Evolutionary conservation across 2,329 filamentous ascomycete genomes (phyloP), one percentile per base, ranked within the genome.

Genomic region (Tolypocladium inflatum): DNA sequence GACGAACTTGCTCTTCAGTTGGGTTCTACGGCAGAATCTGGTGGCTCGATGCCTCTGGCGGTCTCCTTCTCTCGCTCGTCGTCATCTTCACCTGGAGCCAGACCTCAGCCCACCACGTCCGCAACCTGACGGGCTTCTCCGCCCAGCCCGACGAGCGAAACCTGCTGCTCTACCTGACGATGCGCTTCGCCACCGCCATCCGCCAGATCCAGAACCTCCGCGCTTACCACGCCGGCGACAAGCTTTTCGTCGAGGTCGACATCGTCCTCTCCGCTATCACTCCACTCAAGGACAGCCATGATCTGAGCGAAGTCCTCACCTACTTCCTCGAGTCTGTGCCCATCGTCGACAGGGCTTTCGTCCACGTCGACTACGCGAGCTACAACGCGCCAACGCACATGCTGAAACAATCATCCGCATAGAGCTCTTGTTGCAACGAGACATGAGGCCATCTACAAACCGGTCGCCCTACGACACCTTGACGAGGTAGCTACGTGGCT

Each of bases 121-220:
- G 88, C 68, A 90, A 93, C 66, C 76, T 94, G 37, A 89, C 87
- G 0, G 90, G 90, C 21, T 89, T 89, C 64, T 88, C 88, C 0
- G 89, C 90, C 6, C 85, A 86, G 1, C 86, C 89, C 0, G 89
- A 93, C 65, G 87, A 94, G 75, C 82, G 91, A 37, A 96, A 94
- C 68, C 83, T 96, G 53, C 73, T 96, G 26, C 79, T 96, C 1
- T 97, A 97, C 73, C 81, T 96, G 64, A 94, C 91, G 1, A 96
- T 96, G 89, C 88, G 92, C 23, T 96, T 96, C 69, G 91, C 91
- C 52, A 90, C 89, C 64, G 88, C 89, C 15, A 95, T 97, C 68
- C 85, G 84, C 67, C 87, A 90, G 69, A 94, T 95, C 60, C 90
- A 94, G 69, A 90, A 90, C 38, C 75, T 94, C 58, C 87, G 91